Percentiles rank a stretch among this genome's conserved stretches.
Evolutionary conservation across 768 basidiomycete genomes (phyloP).

Genomic region (Suillus paluster): DNA sequence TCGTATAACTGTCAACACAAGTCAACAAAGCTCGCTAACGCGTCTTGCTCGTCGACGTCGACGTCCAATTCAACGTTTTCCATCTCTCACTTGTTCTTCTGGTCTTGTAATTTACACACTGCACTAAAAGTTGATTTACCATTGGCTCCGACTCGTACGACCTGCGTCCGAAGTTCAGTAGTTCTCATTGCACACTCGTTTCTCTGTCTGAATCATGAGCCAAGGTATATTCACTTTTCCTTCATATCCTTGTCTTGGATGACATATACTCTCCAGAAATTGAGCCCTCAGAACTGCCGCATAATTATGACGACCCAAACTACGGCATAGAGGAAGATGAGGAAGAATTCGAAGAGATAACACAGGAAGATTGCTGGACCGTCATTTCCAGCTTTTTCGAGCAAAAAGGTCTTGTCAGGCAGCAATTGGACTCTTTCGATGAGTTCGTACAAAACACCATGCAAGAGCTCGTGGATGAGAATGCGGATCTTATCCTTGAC

Average conservation of each 20-base stretch:
- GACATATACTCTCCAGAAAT: slow-evolving; percentile 49
- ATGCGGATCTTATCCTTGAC: slow-evolving; percentile 92
- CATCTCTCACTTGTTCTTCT: slow-evolving; percentile 15
- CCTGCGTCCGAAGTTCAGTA: neutral
- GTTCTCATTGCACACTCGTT: slow-evolving; percentile 6
- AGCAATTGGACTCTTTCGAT: slow-evolving; percentile 97
- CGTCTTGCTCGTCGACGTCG: slow-evolving; percentile 23
- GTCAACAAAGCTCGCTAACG: slow-evolving; percentile 32
- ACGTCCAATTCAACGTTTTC: slow-evolving; percentile 23
- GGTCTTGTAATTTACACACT: neutral
- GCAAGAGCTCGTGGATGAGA: slow-evolving; percentile 99
- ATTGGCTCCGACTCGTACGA: no score
- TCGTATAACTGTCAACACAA: slow-evolving; percentile 29
- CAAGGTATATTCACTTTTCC: slow-evolving; percentile 33
- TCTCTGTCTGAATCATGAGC: slow-evolving; percentile 23
- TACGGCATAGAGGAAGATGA: slow-evolving; percentile 59
- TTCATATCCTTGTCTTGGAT: slow-evolving; percentile 32
- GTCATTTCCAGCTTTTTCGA: slow-evolving; percentile 97
- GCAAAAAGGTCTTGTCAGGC: slow-evolving; percentile 95
- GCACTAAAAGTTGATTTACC: neutral
- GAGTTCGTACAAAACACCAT: slow-evolving; percentile 99
- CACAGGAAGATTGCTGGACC: slow-evolving; percentile 93
- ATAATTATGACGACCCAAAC: slow-evolving; percentile 63
- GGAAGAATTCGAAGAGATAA: slow-evolving; percentile 75
- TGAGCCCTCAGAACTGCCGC: slow-evolving; percentile 48